Evolutionary conservation across 2,329 filamentous ascomycete genomes (phyloP), one percentile per base, ranked within the genome.

Genomic region (Fonsecaea monophora): DNA sequence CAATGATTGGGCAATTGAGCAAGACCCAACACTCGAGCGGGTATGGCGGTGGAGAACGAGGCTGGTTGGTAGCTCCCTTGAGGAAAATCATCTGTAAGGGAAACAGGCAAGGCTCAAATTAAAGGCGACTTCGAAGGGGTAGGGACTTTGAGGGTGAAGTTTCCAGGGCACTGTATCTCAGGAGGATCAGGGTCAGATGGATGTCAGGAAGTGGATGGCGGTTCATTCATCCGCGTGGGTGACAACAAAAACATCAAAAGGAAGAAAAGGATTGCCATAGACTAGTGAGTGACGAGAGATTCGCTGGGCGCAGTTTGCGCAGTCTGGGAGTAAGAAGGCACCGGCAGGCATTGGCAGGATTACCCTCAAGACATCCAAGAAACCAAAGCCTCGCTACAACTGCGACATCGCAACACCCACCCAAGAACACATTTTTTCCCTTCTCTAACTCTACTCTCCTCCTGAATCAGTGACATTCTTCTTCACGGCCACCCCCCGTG

Each of bases 31-130:
- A 35, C 35, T 7, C 4, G n/a, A 35, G 56, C 38, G n/a, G 57
- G 18, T 60, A 25, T 10, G 40, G 40, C 25, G 57, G 9, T 60
- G 57, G 37, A 45, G 57, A 60, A 35, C 30, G n/a, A 48, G n/a
- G 42, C 42, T 48, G 38, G n/a, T 21, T 21, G 42, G 42, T 48
- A 10, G 42, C 42, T 48, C 42, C 42, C 42, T 48, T 21, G n/a
- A 21, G 42, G 42, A 48, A 48, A 18, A 48, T 48, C 42, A 48
- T 48, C 42, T 48, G 42, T 21, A 21, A 21, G 42, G n/a, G 42
- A 8, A 6, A 48, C n/a, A 48, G 42, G 42, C n/a, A 21, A 48
- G 42, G 42, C 42, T 48, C 42, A 21, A 48, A 6, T 48, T 48
- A 18, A 18, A 48, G 42, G n/a, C 42, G 42, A 48, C 42, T 18